These are phyloP conservation scores for Pythium myriotylum DNA, from an alignment of 352 stramenopile genomes.

Conservation along the genomic window DNA sequence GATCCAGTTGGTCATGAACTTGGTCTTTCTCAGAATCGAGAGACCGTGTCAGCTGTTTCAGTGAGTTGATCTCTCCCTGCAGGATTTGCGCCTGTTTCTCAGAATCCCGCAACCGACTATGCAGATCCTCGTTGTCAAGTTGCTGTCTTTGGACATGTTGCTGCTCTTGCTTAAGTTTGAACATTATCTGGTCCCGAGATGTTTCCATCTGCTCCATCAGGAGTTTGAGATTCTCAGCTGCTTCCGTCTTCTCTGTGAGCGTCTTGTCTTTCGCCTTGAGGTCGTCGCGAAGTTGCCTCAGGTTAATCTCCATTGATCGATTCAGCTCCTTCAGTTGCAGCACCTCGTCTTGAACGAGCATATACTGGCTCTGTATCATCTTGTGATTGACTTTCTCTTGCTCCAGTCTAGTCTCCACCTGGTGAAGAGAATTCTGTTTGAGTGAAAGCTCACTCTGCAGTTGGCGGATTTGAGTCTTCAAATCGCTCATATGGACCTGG, in stretches of 20 bases:
- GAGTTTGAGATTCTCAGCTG: constrained; percentile 69
- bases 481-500: constrained; percentile 53
- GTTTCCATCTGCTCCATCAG: constrained; percentile 84
- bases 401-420: constrained; percentile 66
- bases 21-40: constrained; percentile 77
- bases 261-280: constrained; percentile 54
- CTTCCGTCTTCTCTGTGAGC: constrained; percentile 68
- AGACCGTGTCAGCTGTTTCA: constrained; percentile 71
- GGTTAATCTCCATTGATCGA: constrained; percentile 50
- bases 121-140: constrained; percentile 54
- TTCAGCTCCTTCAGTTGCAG: constrained; percentile 57
- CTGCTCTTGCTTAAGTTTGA: constrained; percentile 77
- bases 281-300: constrained; percentile 64
- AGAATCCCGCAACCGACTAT: constrained; percentile 45
- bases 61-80: constrained; percentile 50
- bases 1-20: constrained; percentile 69
- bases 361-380: constrained; percentile 55
- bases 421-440: constrained; percentile 48
- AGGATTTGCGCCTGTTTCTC: constrained; percentile 48
- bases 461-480: constrained; percentile 63
- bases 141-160: constrained; percentile 63
- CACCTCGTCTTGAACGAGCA: constrained; percentile 62
- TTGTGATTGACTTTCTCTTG: constrained; percentile 65
- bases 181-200: constrained; percentile 76
- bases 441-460: constrained; percentile 66